Evolutionary conservation across 805 yeast genomes (phyloP), one percentile per base, ranked within the genome.

Genomic region (Ogataea paradorogensis): DNA sequence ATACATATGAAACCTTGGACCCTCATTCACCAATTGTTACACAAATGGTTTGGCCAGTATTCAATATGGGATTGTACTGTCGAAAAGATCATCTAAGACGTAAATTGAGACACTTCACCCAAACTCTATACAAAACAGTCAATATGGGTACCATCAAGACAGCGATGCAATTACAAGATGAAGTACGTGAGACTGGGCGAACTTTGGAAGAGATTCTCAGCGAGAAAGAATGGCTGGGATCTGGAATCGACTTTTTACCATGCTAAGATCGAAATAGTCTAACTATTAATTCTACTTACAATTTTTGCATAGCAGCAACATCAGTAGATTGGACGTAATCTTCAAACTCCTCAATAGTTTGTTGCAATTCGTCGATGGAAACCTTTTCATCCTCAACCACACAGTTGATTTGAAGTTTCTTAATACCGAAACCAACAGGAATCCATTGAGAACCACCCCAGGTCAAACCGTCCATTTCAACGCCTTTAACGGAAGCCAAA

Each of bases 291-390:
- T 20, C 31, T 33, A 40, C 75, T 82, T 88, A 91, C 74, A 91
- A 79, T 78, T 91, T 91, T 73, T 76, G 84, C 98, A 91, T 91
- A 71, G 99, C 99, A 72, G 95, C 96, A 70, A 93, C 70, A 72
- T 93, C 99, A 54, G 96, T 85, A 61, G 98, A 91, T 81, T 93
- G 99, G 65, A 93, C 97, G 77, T 89, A 95, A 77, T 93, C 99
- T 80, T 93, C 99, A 69, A 86, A 95, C 65, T 82, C 97, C 70
- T 84, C 87, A 56, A 80, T 76, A 46, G 61, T 62, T 53, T 71
- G 73, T 74, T 85, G 91, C 66, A 93, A 83, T 42, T 85, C 97
- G 58, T 86, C 96, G 61, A 89, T 62, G 52, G 97, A 87, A 55
- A 93, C 96, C 81, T 82, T 83, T 58, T 78, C 95, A 73, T 93